These are phyloP conservation scores for Falciphora oryzae DNA, from an alignment of 2,329 filamentous ascomycete species.

Conservation along the genomic window DNA sequence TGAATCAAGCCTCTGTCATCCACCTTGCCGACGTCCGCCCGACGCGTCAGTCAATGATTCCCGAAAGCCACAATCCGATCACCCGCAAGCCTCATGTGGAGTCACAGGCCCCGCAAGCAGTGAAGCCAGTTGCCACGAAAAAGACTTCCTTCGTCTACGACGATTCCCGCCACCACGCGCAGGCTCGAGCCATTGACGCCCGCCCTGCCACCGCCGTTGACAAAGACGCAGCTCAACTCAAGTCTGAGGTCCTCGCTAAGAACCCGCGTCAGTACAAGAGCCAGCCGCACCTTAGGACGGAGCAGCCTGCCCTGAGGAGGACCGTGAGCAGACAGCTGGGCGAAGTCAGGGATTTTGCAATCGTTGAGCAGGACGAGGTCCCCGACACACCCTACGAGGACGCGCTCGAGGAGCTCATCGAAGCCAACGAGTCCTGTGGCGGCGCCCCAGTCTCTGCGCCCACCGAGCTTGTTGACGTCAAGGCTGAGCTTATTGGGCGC, in stretches of 20 bases:
- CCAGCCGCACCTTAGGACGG: slow-evolving; percentile 44
- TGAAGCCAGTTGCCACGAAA: slow-evolving; percentile 19
- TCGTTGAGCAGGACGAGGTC: slow-evolving; percentile 26
- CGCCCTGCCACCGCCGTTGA: not conserved
- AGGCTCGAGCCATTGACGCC: not conserved
- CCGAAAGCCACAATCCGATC: slow-evolving; percentile 9
- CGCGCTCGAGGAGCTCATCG: slow-evolving; percentile 41
- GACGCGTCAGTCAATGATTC: not conserved
- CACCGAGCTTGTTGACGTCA: not conserved
- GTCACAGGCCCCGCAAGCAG: slow-evolving; percentile 13
- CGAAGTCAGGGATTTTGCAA: slow-evolving; percentile 16
- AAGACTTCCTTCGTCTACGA: slow-evolving; percentile 22
- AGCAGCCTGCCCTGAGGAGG: slow-evolving; percentile 34
- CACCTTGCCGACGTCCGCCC: slow-evolving; percentile 2
- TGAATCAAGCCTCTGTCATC: slow-evolving; percentile 11
- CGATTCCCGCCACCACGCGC: not conserved
- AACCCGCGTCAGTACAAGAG: slow-evolving; percentile 45
- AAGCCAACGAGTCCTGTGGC: slow-evolving; percentile 70
- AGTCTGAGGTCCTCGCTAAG: slow-evolving; percentile 13
- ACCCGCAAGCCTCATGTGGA: slow-evolving; percentile 4
- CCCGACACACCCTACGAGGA: slow-evolving; percentile 39
- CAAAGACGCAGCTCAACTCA: not conserved
- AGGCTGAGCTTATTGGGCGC: not conserved
- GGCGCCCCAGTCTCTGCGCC: slow-evolving; percentile 22
- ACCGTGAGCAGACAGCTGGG: slow-evolving; percentile 38